Evolutionary conservation across 192 early-diverging fungal genomes (phyloP).

Genomic region (Mortierella alpina): DNA sequence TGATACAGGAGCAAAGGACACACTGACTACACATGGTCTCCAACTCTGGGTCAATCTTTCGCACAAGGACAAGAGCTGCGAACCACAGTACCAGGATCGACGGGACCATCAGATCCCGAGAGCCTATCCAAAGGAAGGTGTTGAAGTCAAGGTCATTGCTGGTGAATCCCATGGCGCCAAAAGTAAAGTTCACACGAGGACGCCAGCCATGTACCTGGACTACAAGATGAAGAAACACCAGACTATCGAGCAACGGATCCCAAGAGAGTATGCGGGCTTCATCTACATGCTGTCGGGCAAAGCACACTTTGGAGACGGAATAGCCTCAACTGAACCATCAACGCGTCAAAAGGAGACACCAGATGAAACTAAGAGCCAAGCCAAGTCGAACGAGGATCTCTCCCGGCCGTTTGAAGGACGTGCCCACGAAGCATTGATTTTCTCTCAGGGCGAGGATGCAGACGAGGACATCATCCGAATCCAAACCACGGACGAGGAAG

Average conservation of each 20-base stretch:
- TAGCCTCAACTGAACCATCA: constrained; percentile 49
- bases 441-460: constrained; percentile 11
- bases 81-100: constrained; percentile 80
- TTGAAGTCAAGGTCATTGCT: constrained; percentile 86
- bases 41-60: constrained; percentile 87
- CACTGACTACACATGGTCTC: constrained; percentile 57
- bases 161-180: constrained; percentile 80
- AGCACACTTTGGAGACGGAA: constrained; percentile 62
- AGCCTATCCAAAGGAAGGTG: constrained; percentile 61
- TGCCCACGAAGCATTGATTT: constrained; percentile 44
- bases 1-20: constrained; percentile 52
- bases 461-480: constrained; percentile 15
- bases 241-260: constrained; percentile 65
- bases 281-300: constrained; percentile 70
- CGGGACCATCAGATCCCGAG: constrained; percentile 72
- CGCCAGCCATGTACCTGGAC: constrained; percentile 86
- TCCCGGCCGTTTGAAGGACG: constrained; percentile 52
- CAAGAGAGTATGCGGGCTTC: constrained; percentile 67
- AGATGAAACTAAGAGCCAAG: constrained; percentile 21
- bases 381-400: constrained; percentile 36
- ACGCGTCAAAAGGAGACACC: constrained; percentile 32
- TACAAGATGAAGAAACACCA: constrained; percentile 70
- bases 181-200: constrained; percentile 78
- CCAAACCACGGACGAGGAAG: constrained; percentile 17
- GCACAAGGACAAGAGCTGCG: constrained; percentile 75